Evolutionary conservation across 2,329 filamentous ascomycete species (phyloP).

Genomic region (Scedosporium aurantiacum): DNA sequence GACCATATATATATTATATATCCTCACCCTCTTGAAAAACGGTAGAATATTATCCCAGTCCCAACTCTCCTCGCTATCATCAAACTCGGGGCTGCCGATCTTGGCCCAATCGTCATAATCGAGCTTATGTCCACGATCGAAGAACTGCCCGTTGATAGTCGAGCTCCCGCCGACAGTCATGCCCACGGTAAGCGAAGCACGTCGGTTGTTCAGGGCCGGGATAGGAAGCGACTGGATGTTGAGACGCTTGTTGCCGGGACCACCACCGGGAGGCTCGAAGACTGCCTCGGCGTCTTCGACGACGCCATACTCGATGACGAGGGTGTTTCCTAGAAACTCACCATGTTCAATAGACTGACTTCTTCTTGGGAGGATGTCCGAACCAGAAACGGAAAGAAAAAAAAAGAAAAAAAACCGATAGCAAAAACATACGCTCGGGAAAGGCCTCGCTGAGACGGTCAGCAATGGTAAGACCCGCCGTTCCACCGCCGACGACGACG

Average conservation of each 20-base stretch:
- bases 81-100: slow-evolving; percentile 16
- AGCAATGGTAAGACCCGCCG: slow-evolving; percentile 48
- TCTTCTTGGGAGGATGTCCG: background rate
- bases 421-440: slow-evolving; percentile 1
- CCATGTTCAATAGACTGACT: background rate
- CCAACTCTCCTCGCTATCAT: slow-evolving; percentile 17
- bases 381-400: background rate
- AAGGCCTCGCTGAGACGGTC: slow-evolving; percentile 39
- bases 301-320: slow-evolving; percentile 13
- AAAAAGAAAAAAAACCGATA: background rate
- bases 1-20: background rate
- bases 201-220: slow-evolving; percentile 16
- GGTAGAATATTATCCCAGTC: slow-evolving; percentile 23
- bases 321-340: slow-evolving; percentile 9
- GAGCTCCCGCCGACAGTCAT: slow-evolving; percentile 25
- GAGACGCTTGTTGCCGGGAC: slow-evolving; percentile 13
- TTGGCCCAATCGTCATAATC: slow-evolving; percentile 25
- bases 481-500: slow-evolving; percentile 52
- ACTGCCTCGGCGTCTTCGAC: slow-evolving; percentile 13
- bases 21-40: slow-evolving; percentile 22
- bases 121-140: slow-evolving; percentile 22
- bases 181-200: slow-evolving; percentile 18
- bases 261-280: slow-evolving; percentile 17
- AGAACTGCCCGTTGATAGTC: slow-evolving; percentile 26
- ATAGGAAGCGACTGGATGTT: slow-evolving; percentile 15